Evolutionary conservation across 2,329 filamentous ascomycete species (phyloP), one percentile per base, ranked within the genome.

Genomic region (Aspergillus sp.): DNA sequence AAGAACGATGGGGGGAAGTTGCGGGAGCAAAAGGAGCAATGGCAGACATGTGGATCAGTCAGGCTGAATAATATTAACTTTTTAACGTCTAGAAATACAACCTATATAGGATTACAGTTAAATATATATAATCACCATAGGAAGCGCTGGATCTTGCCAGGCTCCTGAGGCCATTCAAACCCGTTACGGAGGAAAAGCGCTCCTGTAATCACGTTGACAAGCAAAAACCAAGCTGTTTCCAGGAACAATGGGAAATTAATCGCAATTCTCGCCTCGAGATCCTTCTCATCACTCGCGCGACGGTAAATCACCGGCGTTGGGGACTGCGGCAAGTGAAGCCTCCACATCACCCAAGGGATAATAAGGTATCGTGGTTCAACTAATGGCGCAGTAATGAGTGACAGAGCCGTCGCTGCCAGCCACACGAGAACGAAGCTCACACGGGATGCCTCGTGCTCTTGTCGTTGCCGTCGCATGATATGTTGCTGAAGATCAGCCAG

Each of bases 311-410:
- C 58, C 14, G 70, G 69, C 40, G 65, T 68, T 50, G 52, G 80
- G 73, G 68, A 64, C 6, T 66, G 64, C 0, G 91, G 91, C 0
- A 96, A 77, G 67, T 96, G 84, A 7, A 98, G 76, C 1, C 95
- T 84, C 91, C 93, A 98, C 67, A 97, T 87, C 8, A 97, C 84
- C 91, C 92, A 99, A 0, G 93, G 93, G 12, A 97, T 82, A 70
- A 99, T 96, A 73, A 96, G 96, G 75, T 99, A 99, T 14, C 95
- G 85, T 14, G 95, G 95, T 73, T 99, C 95, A 9, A 99, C 93
- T 0, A 99, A 83, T 0, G 95, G 93, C 0, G 95, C 93, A 0
- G 91, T 95, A 55, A 96, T 78, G 12, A 99, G 83, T 0, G 90
- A 93, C 3, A 96, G 80, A 0, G 88, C 70, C 0, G 92, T 92